Evolutionary conservation across 2,329 filamentous ascomycete genomes (phyloP).

Genomic region (Aspergillus spinulosporus): DNA sequence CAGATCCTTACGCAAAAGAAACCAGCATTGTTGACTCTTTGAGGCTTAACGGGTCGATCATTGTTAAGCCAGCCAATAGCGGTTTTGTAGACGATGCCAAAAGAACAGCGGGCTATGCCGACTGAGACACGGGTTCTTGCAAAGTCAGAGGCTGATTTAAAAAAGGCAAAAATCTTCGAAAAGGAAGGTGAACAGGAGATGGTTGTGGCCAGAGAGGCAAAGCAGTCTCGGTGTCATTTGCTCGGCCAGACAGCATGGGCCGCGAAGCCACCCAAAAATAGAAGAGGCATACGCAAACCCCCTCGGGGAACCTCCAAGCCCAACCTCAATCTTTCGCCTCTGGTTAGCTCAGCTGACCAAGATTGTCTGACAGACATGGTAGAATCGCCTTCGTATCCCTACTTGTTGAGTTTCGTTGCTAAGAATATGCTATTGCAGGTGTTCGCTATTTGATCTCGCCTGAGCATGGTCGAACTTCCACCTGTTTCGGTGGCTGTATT

Average conservation of each 20-base stretch:
- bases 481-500: constrained; percentile 4
- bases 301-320: background rate
- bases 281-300: constrained; percentile 21
- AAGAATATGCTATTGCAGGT: constrained; percentile 1
- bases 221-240: background rate
- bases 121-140: background rate
- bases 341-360: background rate
- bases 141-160: background rate
- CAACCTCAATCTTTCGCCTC: background rate
- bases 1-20: background rate
- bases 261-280: constrained; percentile 19
- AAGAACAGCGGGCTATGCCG: background rate
- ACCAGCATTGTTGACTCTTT: background rate
- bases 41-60: constrained; percentile 6
- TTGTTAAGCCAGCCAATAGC: background rate
- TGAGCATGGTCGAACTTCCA: background rate
- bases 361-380: background rate
- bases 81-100: background rate
- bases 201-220: background rate
- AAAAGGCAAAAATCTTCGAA: background rate
- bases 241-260: constrained; percentile 1
- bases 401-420: background rate
- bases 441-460: background rate
- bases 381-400: background rate
- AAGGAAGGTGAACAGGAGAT: background rate